Evolutionary conservation across 1,139 yeast species (phyloP), one percentile per base, ranked within the genome.

Genomic region (Blastobotrys arbuscula): DNA sequence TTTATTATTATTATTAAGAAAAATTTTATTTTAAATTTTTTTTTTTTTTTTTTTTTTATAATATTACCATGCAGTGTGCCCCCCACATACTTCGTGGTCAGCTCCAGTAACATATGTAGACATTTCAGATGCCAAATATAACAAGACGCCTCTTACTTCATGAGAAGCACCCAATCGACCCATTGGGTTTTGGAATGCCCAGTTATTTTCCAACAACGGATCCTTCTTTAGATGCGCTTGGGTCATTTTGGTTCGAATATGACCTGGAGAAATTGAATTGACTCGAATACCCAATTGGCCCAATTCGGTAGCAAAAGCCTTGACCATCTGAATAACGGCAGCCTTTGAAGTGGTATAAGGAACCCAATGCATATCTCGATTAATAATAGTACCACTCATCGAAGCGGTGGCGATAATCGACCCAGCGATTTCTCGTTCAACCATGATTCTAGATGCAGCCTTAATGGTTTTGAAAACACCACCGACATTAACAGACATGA

Each of bases 301-400:
- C 94, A 95, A 85, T 68, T 86, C 95, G 45, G 82, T 79, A 15
- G 92, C 94, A 54, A 86, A 72, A 1, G 88, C 77, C 67, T 77
- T 82, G 51, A 81, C 79, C 64, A 84, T 72, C 65, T 84, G 94
- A 53, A 81, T 76, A 44, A 83, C 84, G 47, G 88, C 95, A 24
- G 95, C 94, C 71, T 85, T 85, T 57, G 89, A 81, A 64, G 84
- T 82, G 68, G 84, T 84, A 72, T 85, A 85, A 24, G 87, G 86
- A 41, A 84, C 82, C 70, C 85, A 94, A 50, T 81, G 78, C 66
- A 85, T 92, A 12, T 95, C 95, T 50, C 81, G 79, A 64, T 85
- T 85, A 54, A 83, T 89, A 60, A 85, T 82, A 57, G 78, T 78
- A 44, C 89, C 94, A n/a, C 90, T 82, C 89, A 85, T 84, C 44